phyloP scores from a whole-genome alignment of 176 grass and related monocot genomes.

The Carex kokanica region DNA sequence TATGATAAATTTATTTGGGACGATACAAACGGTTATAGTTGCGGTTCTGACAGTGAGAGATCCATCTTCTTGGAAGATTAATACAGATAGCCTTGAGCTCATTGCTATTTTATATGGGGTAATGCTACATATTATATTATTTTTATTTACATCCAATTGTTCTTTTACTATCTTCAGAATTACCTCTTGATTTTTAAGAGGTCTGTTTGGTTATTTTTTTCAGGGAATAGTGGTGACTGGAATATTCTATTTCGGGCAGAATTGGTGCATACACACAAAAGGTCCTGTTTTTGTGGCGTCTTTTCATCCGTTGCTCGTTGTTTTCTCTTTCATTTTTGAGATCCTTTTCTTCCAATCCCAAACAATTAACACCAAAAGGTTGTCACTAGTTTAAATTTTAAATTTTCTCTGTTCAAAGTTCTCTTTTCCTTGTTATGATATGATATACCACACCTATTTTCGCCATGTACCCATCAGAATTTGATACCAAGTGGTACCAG shows the following conservation, averaged over 20 bases:
- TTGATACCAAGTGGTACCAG: not conserved
- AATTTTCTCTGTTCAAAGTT: not conserved
- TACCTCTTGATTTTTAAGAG: not conserved
- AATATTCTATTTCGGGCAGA: conserved; percentile 10
- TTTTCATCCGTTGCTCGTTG: conserved; percentile 33
- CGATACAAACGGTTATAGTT: conserved; percentile 5
- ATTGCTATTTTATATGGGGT: conserved; percentile 27
- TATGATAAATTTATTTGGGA: conserved; percentile 33
- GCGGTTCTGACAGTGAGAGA: conserved; percentile 20
- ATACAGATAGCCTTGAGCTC: conserved; percentile 16
- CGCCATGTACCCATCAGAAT: not conserved
- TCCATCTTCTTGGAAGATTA: conserved; percentile 27
- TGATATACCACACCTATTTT: not conserved
- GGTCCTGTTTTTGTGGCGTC: conserved; percentile 31
- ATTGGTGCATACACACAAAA: conserved; percentile 36
- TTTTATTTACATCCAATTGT: not conserved
- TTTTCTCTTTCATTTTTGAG: conserved; percentile 35
- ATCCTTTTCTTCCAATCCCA: conserved; percentile 13
- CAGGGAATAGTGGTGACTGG: conserved; percentile 26
- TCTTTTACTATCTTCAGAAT: not conserved
- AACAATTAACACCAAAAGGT: conserved; percentile 3
- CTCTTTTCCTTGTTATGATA: not conserved
- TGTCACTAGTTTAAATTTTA: not conserved
- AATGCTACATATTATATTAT: not conserved
- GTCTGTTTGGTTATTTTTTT: not conserved